Evolutionary conservation across 306 rosid genomes (phyloP), one percentile per base, ranked within the genome.

Genomic region (Ormosia emarginata): DNA sequence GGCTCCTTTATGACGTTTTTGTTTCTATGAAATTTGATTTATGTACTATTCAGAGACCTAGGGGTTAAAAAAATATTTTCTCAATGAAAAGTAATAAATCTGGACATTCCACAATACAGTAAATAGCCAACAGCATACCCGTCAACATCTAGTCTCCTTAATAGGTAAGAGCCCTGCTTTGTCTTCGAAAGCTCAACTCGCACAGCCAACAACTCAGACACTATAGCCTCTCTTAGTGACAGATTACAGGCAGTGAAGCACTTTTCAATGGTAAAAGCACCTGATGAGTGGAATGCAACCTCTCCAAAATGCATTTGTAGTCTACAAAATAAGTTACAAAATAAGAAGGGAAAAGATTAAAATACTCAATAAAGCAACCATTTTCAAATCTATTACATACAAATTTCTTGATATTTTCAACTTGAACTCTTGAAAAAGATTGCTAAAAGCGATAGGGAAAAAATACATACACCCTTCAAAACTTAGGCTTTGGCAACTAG

Each of bases 91-190:
- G 74, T 53, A 84, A 67, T 47, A 67, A 77, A 82, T 41, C 33
- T 34, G 58, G 71, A 74, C 69, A 77, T 53, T 85, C 59, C 71
- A 52, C 74, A 55, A 85, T 64, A 64, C 32, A 72, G 61, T 74
- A 75, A 32, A 73, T 71, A 74, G 49, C 37, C 39, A 79, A 40
- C 32, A 62, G 46, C 93, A 77, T 90, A 92, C 99, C 96, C 85
- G 30, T 92, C 96, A 85, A 95, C 87, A 82, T 95, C 98, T 58
- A 95, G 89, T 76, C 77, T 93, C 90, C 92, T 81, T 67, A 93
- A 63, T 79, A 95, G 97, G 90, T 88, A 85, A 78, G 94, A 83
- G 15, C 99, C 99, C 61, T 92, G 98, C 90, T 88, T 95, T 49
- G 94, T 84, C 87, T 89, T 95, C 79, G 96, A 92, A 85, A 93